phyloP scores from a whole-genome alignment of 441 rosid species.

The Rhodomyrtus psidioides region DNA sequence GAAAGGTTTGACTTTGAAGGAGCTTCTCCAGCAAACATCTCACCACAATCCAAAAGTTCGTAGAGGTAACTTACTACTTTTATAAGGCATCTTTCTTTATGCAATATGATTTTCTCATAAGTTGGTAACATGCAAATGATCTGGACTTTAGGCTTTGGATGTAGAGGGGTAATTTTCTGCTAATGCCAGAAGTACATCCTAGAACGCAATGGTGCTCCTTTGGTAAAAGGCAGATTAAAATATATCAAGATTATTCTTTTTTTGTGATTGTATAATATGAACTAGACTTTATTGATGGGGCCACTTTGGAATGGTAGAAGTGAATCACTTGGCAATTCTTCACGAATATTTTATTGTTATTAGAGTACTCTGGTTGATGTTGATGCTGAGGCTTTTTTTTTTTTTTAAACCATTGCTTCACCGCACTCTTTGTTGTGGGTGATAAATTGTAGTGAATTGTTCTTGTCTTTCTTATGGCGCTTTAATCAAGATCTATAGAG shows the following conservation, averaged over 20 bases:
- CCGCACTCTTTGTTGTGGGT: not conserved
- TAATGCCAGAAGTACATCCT: not conserved
- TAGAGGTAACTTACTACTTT: constrained; percentile 31
- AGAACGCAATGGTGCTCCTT: not conserved
- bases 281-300: not conserved
- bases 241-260: not conserved
- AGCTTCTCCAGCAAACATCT: constrained; percentile 74
- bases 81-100: not conserved
- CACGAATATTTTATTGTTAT: not conserved
- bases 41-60: constrained; percentile 84
- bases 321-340: not conserved
- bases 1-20: constrained; percentile 83
- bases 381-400: not conserved
- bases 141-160: not conserved
- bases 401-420: not conserved
- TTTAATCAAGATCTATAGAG: not conserved
- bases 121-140: not conserved
- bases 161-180: not conserved
- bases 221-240: not conserved
- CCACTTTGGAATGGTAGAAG: not conserved
- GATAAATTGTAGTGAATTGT: not conserved
- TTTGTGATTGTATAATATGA: not conserved
- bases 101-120: not conserved
- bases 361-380: not conserved
- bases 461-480: not conserved